Percentiles rank a stretch among this genome's conserved stretches.
These are phyloP conservation scores for Cryomyces antarcticus DNA, from an alignment of 495 filamentous ascomycete species.

Conservation along the genomic window DNA sequence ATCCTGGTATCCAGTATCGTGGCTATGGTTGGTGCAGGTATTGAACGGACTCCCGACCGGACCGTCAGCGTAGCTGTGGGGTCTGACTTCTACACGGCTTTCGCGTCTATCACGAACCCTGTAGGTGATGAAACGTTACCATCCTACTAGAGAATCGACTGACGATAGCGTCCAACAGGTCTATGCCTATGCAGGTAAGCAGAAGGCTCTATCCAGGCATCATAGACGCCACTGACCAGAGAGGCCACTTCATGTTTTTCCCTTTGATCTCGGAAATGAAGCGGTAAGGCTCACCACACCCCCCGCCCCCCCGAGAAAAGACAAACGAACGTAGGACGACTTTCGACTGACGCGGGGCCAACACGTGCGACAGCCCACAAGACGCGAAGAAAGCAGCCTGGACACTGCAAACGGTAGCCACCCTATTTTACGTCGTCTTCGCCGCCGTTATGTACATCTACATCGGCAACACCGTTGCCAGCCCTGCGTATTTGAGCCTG, in stretches of 20 bases:
- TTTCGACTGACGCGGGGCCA: too few species aligned
- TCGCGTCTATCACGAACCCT: constrained; percentile 22
- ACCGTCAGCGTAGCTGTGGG: constrained; percentile 6
- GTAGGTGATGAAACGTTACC: constrained; percentile 3
- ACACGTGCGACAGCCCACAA: constrained; percentile 15
- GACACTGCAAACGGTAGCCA: constrained; percentile 25
- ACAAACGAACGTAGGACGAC: too few species aligned
- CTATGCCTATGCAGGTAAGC: too few species aligned
- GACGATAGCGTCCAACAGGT: too few species aligned
- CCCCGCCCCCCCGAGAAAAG: too few species aligned
- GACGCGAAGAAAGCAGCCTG: constrained; percentile 33
- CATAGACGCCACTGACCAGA: constrained; percentile 14
- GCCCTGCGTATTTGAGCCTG: constrained; percentile 30
- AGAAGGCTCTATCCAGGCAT: too few species aligned
- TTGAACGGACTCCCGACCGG: constrained; percentile 12
- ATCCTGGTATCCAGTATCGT: constrained; percentile 22
- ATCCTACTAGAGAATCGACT: too few species aligned
- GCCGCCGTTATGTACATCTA: constrained; percentile 30
- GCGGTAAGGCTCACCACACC: not conserved
- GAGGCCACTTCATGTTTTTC: constrained; percentile 30
- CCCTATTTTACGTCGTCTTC: constrained; percentile 31
- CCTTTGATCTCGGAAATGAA: constrained; percentile 39
- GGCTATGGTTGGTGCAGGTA: constrained; percentile 23
- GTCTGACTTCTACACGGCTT: constrained; percentile 18
- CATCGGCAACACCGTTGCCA: constrained; percentile 27